These are phyloP conservation scores for Aspergillus quadricinctus DNA, from an alignment of 2,329 filamentous ascomycete species.

Conservation along the genomic window DNA sequence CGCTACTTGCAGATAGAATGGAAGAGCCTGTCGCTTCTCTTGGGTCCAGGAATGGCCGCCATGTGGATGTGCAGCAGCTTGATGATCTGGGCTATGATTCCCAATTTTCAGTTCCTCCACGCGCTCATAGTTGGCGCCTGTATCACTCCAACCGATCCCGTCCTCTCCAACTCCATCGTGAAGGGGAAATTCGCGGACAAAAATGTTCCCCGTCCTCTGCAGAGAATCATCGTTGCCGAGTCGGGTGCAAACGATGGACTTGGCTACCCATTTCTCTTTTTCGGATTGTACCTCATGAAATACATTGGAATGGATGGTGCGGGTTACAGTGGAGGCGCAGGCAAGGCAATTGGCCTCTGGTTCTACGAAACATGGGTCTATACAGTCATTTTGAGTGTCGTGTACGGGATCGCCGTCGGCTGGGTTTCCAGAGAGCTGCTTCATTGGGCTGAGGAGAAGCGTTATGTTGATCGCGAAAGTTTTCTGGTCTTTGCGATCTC, in stretches of 20 bases:
- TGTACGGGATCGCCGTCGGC: constrained; percentile 73
- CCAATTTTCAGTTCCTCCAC: constrained; percentile 67
- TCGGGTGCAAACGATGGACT: constrained; percentile 86
- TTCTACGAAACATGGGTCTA: constrained; percentile 84
- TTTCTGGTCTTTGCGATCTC: constrained; percentile 84
- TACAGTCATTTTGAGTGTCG: constrained; percentile 70
- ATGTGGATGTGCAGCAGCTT: constrained; percentile 87
- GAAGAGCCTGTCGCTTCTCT: constrained; percentile 67
- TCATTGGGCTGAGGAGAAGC: constrained; percentile 76
- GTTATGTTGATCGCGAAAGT: constrained; percentile 80
- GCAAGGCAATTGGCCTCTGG: constrained; percentile 71
- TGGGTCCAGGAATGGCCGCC: constrained; percentile 76
- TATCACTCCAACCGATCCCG: constrained; percentile 87
- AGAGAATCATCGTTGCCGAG: constrained; percentile 76
- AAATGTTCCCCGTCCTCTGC: constrained; percentile 76
- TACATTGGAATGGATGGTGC: constrained; percentile 59
- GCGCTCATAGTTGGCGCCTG: constrained; percentile 78
- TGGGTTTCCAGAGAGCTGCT: constrained; percentile 78
- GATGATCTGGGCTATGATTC: constrained; percentile 71
- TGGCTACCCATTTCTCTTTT: constrained; percentile 82
- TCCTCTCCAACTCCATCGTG: constrained; percentile 83
- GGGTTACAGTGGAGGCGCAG: constrained; percentile 55
- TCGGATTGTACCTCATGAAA: constrained; percentile 79
- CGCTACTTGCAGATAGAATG: constrained; percentile 76
- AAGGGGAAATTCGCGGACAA: constrained; percentile 92